phyloP scores from a whole-genome alignment of 2,329 filamentous ascomycete species.

The Plenodomus lindquistii region DNA sequence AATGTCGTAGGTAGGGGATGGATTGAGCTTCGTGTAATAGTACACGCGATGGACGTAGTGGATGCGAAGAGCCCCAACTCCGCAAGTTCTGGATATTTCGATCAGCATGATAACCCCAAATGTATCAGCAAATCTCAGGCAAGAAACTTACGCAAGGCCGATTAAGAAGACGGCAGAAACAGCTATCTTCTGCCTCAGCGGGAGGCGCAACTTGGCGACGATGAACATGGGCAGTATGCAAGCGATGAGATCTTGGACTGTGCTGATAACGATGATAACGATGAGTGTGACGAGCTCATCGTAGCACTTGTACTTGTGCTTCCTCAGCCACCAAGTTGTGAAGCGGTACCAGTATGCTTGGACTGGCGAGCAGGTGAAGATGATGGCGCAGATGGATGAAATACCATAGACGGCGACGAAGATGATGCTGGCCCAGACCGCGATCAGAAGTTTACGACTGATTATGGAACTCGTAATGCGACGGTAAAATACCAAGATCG shows the following conservation, averaged over 20 bases:
- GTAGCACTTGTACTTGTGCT: conserved; percentile 15
- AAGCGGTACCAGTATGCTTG: conserved; percentile 23
- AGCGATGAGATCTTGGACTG: conserved; percentile 16
- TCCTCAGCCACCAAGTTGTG: conserved; percentile 9
- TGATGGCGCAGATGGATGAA: conserved; percentile 7
- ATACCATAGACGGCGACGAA: conserved; percentile 15
- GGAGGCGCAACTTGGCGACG: conserved; percentile 15
- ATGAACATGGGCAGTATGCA: conserved; percentile 19
- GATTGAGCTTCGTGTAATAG: conserved; percentile 10
- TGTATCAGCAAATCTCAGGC: not conserved
- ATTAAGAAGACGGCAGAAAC: conserved; percentile 11
- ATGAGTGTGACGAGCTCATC: conserved; percentile 14
- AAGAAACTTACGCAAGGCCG: conserved; percentile 8
- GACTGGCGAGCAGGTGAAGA: conserved; percentile 17
- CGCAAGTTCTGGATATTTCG: conserved; percentile 8
- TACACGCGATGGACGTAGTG: conserved; percentile 9
- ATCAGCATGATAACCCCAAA: not conserved
- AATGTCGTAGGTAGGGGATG: conserved; percentile 13
- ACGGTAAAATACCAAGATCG: conserved; percentile 20
- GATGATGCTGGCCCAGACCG: conserved; percentile 8
- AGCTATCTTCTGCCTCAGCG: conserved; percentile 15
- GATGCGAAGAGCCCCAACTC: conserved; percentile 8
- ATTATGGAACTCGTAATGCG: conserved; percentile 14
- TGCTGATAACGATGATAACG: conserved; percentile 13
- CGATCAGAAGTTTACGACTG: conserved; percentile 6